A percentile compares a stretch with the other conserved stretches of the same genome.
Evolutionary conservation across 805 yeast species (phyloP).

Genomic region (Schizosaccharomyces osmophilus): DNA sequence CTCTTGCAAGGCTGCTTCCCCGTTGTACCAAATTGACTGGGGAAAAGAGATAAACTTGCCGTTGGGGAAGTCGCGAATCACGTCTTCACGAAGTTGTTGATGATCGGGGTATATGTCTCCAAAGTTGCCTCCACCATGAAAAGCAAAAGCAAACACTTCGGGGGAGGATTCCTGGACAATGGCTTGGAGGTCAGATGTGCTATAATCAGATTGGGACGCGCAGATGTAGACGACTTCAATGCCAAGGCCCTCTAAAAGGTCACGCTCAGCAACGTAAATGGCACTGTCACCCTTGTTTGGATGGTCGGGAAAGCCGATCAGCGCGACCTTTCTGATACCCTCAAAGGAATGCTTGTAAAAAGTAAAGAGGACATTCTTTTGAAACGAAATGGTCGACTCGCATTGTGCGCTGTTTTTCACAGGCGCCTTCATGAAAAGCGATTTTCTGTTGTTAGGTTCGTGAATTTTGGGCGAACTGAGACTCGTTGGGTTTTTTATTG

Average conservation of each 20-base stretch:
- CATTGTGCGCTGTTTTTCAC: not conserved
- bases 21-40: not conserved
- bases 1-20: not conserved
- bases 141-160: not conserved
- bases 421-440: not conserved
- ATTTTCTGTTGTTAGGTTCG: not conserved
- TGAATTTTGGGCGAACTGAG: not conserved
- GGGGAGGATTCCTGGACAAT: not conserved
- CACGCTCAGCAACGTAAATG: not conserved
- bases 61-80: not conserved
- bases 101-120: constrained; percentile 1
- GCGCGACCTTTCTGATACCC: not conserved
- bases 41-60: not conserved
- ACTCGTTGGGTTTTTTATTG: not conserved
- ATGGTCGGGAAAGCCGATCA: not conserved
- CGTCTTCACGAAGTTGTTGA: not conserved
- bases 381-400: not conserved
- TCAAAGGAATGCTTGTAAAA: not conserved
- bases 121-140: constrained; percentile 2
- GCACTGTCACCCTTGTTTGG: constrained; percentile 3
- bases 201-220: not conserved
- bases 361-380: not conserved
- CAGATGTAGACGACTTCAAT: not conserved
- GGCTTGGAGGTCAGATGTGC: not conserved
- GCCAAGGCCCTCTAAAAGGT: not conserved